A percentile compares a stretch with the other conserved stretches of the same genome.
phyloP scores from a whole-genome alignment of 1,284 basidiomycete species.

The Cryptococcus sp. region DNA sequence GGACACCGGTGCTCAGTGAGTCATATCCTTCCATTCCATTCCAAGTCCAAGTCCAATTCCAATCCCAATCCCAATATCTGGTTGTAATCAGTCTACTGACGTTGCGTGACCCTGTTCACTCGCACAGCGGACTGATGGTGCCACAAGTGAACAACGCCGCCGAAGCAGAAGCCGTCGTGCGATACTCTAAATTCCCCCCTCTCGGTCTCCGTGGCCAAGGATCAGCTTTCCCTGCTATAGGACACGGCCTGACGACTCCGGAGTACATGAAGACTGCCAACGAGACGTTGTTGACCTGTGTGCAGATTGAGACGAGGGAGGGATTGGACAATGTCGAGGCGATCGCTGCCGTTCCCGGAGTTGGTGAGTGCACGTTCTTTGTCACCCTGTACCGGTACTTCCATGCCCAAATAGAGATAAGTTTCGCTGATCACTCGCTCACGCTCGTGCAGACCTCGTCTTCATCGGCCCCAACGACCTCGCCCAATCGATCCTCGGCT shows the following conservation, averaged over 20 bases:
- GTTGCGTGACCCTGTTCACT: not conserved
- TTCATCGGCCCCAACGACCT: slow-evolving; percentile 49
- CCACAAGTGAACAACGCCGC: slow-evolving; percentile 39
- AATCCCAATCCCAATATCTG: too few species aligned
- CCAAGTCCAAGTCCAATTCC: too few species aligned
- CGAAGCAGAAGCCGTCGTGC: slow-evolving; percentile 33
- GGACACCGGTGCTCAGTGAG: slow-evolving; percentile 46
- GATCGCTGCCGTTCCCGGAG: slow-evolving; percentile 36
- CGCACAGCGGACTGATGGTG: slow-evolving; percentile 39
- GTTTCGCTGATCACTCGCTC: not conserved
- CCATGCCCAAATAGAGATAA: not conserved
- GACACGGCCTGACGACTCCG: slow-evolving; percentile 32
- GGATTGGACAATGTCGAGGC: slow-evolving; percentile 41
- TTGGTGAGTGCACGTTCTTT: slow-evolving; percentile 26
- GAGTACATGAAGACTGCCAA: slow-evolving; percentile 39
- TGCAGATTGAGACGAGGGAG: slow-evolving; percentile 42
- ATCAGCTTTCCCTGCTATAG: slow-evolving; percentile 37
- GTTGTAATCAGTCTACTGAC: not conserved
- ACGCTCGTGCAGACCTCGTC: slow-evolving; percentile 27
- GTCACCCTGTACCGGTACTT: not conserved
- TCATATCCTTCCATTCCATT: not conserved
- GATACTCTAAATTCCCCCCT: slow-evolving; percentile 41
- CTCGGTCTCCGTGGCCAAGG: slow-evolving; percentile 43
- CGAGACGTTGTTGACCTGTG: slow-evolving; percentile 32
- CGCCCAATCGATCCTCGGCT: slow-evolving; percentile 39